Evolutionary conservation across 2,329 filamentous ascomycete species (phyloP).

Genomic region (Xylariaceae sp.): DNA sequence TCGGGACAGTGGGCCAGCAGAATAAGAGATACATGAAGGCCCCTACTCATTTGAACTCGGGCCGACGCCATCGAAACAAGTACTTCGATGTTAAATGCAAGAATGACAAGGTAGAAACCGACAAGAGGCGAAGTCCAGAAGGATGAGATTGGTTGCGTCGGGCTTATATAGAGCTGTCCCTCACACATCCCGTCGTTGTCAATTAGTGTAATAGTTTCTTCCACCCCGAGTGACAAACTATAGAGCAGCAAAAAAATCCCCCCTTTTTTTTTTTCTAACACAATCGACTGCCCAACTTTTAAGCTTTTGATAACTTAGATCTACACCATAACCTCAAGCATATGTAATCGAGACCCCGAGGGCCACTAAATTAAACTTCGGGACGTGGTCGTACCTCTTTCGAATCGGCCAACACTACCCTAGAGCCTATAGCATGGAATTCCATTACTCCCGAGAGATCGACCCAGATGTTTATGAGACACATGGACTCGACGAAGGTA

Average conservation of each 20-base stretch:
- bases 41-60: conserved; percentile 13
- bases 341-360: no score
- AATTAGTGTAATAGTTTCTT: no score
- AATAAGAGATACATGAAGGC: background rate
- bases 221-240: no score
- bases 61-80: conserved; percentile 6
- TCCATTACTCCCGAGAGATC: conserved; percentile 37
- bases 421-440: conserved; percentile 31
- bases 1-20: conserved; percentile 18
- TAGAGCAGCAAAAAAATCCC: no score
- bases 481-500: conserved; percentile 37
- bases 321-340: no score
- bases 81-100: conserved; percentile 10
- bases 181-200: background rate
- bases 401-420: background rate
- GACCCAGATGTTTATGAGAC: conserved; percentile 36
- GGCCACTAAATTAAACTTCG: no score
- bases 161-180: background rate
- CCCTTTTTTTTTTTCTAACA: no score
- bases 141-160: background rate
- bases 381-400: background rate
- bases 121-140: conserved; percentile 25
- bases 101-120: conserved; percentile 1
- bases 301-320: no score
- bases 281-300: no score